Percentiles rank a stretch among this genome's conserved stretches.
Conservation (phyloP, 2,329 filamentous ascomycete genomes). For the Colletotrichum cereale region DNA sequence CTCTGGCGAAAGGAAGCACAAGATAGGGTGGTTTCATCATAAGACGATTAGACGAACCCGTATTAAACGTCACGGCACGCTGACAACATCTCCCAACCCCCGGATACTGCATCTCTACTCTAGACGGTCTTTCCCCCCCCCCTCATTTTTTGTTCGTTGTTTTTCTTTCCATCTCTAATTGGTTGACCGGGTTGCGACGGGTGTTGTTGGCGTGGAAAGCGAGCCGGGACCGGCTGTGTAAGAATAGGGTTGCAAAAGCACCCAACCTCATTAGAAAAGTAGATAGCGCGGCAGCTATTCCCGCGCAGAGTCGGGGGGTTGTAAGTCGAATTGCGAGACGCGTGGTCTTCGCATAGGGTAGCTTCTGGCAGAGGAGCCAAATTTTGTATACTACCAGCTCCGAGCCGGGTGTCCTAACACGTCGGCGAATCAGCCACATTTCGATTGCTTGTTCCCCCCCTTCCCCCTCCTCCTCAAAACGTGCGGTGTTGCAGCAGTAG, state of each 20-base stretch:
- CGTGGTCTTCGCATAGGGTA: conserved; percentile 18
- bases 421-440: conserved; percentile 24
- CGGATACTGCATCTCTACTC: conserved; percentile 38
- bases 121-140: conserved; percentile 24
- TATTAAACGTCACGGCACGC: conserved; percentile 23
- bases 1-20: conserved; percentile 7
- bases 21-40: background rate
- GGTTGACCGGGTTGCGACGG: background rate
- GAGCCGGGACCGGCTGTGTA: conserved; percentile 32
- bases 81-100: conserved; percentile 2
- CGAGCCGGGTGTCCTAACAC: background rate
- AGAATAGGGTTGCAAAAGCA: conserved; percentile 34
- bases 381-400: conserved; percentile 35
- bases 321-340: conserved; percentile 10
- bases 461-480: background rate
- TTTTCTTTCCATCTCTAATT: conserved; percentile 7
- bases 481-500: background rate
- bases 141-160: conserved; percentile 3
- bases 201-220: conserved; percentile 7
- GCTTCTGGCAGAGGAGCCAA: conserved; percentile 23
- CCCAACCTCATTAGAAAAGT: conserved; percentile 12
- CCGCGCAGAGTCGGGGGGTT: background rate
- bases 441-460: conserved; percentile 8
- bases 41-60: conserved; percentile 34
- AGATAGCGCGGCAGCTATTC: conserved; percentile 23